These are phyloP conservation scores for Acacia acuminata DNA, from an alignment of 306 rosid species.

Conservation along the genomic window DNA sequence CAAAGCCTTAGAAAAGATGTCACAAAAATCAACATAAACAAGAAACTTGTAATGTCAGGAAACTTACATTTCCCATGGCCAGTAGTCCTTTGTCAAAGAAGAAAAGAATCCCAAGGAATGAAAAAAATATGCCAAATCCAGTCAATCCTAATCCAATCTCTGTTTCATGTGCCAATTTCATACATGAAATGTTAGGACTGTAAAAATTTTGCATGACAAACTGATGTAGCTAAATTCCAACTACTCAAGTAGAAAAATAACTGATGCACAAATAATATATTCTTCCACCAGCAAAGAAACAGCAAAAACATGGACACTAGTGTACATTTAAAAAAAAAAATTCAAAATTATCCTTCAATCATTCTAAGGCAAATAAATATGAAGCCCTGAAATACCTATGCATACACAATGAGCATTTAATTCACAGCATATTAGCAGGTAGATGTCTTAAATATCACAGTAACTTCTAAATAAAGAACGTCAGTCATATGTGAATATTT, in stretches of 20 bases:
- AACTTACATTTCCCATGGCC: constrained; percentile 97
- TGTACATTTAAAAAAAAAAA: not conserved
- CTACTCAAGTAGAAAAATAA: not conserved
- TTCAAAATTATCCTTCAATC: not conserved
- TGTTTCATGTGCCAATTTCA: constrained; percentile 47
- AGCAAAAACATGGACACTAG: not conserved
- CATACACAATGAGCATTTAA: not conserved
- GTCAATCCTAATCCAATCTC: constrained; percentile 97
- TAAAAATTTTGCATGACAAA: constrained; percentile 2
- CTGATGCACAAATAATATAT: no score
- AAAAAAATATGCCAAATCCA: constrained; percentile 94
- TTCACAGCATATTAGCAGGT: constrained; percentile 20
- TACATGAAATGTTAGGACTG: constrained; percentile 17
- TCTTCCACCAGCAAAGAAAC: constrained; percentile 18
- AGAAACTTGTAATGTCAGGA: not conserved
- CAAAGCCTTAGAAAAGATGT: constrained; percentile 35
- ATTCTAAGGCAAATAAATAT: constrained; percentile 12
- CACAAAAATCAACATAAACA: constrained; percentile 24
- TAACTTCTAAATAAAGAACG: constrained; percentile 16
- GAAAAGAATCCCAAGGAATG: constrained; percentile 82
- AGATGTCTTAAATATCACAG: not conserved
- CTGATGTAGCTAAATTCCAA: constrained; percentile 1
- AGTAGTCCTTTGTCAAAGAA: constrained; percentile 97
- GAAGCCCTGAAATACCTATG: constrained; percentile 4
- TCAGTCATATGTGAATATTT: not conserved